phyloP scores from a whole-genome alignment of 306 rosid genomes.

The Fagus sylvatica region DNA sequence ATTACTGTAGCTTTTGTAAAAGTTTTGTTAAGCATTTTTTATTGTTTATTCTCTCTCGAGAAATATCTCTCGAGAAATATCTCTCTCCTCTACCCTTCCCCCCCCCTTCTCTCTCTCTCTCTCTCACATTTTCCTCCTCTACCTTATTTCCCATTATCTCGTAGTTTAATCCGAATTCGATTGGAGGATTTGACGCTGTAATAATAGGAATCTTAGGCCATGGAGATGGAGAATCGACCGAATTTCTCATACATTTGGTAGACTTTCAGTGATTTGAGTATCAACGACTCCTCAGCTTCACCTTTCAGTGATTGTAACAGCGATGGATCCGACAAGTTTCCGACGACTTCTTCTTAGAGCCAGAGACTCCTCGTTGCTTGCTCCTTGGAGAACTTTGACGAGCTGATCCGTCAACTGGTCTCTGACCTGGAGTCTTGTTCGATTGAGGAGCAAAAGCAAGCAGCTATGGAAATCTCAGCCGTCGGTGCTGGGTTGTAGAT shows the following conservation, averaged over 20 bases:
- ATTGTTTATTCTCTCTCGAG: no score
- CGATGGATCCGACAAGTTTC: conserved; percentile 91
- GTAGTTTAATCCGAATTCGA: neutral
- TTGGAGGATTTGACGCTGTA: conserved; percentile 11
- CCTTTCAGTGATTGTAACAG: conserved; percentile 97
- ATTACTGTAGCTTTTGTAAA: no score
- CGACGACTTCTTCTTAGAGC: conserved; percentile 56
- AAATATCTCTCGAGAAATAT: no score
- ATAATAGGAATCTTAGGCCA: conserved; percentile 4
- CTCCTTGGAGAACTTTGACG: conserved; percentile 80
- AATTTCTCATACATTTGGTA: conserved; percentile 54
- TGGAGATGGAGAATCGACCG: conserved; percentile 53
- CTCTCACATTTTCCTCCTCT: no score
- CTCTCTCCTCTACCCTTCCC: no score
- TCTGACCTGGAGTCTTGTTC: conserved; percentile 67
- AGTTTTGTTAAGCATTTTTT: no score
- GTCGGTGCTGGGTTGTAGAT: no score
- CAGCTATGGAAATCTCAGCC: conserved; percentile 74
- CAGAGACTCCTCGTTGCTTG: conserved; percentile 64
- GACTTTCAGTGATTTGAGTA: conserved; percentile 51
- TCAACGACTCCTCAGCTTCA: conserved; percentile 45
- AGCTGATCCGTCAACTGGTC: conserved; percentile 70
- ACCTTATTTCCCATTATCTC: no score
- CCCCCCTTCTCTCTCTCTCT: no score
- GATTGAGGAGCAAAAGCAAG: conserved; percentile 79